phyloP scores from a whole-genome alignment of 805 yeast species.

The Ogataea paraovalis region DNA sequence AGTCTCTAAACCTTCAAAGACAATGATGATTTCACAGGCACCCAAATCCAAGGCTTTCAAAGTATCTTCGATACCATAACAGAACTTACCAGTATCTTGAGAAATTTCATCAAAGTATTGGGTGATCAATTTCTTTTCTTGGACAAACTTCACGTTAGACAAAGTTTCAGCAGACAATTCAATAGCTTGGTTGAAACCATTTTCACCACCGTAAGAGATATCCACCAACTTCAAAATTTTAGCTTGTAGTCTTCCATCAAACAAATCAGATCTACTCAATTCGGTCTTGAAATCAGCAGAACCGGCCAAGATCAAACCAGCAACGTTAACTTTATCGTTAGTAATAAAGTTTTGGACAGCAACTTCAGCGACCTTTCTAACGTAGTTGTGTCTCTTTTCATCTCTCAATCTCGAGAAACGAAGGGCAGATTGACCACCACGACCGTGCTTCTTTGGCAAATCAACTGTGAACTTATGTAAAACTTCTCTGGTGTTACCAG shows the following conservation, averaged over 20 bases:
- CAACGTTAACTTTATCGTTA: slow-evolving; percentile 89
- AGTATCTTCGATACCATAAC: slow-evolving; percentile 97
- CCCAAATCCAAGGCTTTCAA: slow-evolving; percentile 94
- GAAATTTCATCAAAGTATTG: slow-evolving; percentile 95
- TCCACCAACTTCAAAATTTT: slow-evolving; percentile 92
- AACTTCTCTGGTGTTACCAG: slow-evolving; percentile 96
- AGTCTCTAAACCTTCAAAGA: slow-evolving; percentile 85
- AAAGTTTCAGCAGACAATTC: slow-evolving; percentile 96
- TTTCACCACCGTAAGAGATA: slow-evolving; percentile 98
- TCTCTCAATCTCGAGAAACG: slow-evolving; percentile 99
- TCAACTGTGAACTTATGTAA: slow-evolving; percentile 96
- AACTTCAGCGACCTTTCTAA: slow-evolving; percentile 95
- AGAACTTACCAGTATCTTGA: slow-evolving; percentile 94
- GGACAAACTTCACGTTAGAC: slow-evolving; percentile 95
- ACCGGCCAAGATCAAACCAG: slow-evolving; percentile 96
- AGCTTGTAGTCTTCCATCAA: slow-evolving; percentile 82
- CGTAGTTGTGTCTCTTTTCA: slow-evolving; percentile 97
- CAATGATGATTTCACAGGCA: slow-evolving; percentile 90
- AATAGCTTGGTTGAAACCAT: slow-evolving; percentile 98
- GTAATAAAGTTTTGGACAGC: slow-evolving; percentile 97
- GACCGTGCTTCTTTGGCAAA: slow-evolving; percentile 98
- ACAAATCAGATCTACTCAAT: slow-evolving; percentile 86
- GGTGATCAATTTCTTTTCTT: slow-evolving; percentile 93
- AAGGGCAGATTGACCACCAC: slow-evolving; percentile 99
- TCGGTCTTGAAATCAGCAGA: slow-evolving; percentile 98